Conservation (phyloP, 169 alveolate genomes). For the Prorocentrum cordatum region DNA sequence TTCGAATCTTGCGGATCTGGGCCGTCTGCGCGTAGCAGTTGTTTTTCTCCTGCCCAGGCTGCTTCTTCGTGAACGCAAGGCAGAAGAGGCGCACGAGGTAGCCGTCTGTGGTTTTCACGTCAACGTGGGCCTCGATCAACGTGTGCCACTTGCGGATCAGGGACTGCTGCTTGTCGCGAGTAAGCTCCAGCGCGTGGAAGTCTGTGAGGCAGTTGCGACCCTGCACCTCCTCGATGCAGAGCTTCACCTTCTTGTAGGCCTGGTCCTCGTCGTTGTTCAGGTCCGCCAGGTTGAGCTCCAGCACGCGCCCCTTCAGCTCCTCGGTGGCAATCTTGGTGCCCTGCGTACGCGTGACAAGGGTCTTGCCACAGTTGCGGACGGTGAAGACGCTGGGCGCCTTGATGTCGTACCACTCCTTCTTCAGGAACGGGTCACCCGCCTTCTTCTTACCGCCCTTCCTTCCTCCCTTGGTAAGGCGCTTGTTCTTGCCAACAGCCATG, state of each 20-base stretch:
- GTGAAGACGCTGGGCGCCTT: slow-evolving; percentile 78
- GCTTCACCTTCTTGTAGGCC: slow-evolving; percentile 90
- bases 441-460: slow-evolving; percentile 86
- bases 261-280: slow-evolving; percentile 87
- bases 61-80: slow-evolving; percentile 88
- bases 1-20: slow-evolving; percentile 87
- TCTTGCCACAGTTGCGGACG: slow-evolving; percentile 24
- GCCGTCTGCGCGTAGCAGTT: slow-evolving; percentile 91
- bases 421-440: slow-evolving; percentile 86
- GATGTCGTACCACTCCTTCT: slow-evolving; percentile 92
- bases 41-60: slow-evolving; percentile 87
- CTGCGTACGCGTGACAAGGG: slow-evolving; percentile 30
- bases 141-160: slow-evolving; percentile 92
- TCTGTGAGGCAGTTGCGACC: slow-evolving; percentile 90
- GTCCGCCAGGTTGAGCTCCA: slow-evolving; percentile 92
- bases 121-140: slow-evolving; percentile 85
- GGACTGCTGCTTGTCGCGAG: slow-evolving; percentile 86
- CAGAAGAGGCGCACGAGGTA: slow-evolving; percentile 89
- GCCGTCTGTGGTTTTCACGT: slow-evolving; percentile 73
- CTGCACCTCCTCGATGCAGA: slow-evolving; percentile 89
- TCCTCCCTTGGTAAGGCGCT: slow-evolving; percentile 13
- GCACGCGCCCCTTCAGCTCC: slow-evolving; percentile 90
- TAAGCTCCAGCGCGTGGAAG: slow-evolving; percentile 92
- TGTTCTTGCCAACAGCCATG: slow-evolving; percentile 14
- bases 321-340: slow-evolving; percentile 85